These are phyloP conservation scores for Metschnikowia sp. DNA, from an alignment of 805 yeast species.

Conservation along the genomic window DNA sequence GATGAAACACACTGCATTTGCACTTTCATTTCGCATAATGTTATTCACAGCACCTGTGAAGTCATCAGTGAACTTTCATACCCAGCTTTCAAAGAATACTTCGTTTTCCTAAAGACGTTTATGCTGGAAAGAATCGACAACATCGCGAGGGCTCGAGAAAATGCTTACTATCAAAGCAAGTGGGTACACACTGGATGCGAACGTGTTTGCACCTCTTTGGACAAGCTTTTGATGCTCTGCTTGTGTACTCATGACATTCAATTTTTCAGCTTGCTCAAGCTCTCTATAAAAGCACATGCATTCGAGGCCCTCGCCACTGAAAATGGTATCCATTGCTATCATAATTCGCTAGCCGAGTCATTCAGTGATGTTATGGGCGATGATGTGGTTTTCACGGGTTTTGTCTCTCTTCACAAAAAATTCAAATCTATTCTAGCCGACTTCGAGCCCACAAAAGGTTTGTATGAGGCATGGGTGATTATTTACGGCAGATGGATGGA, in stretches of 20 bases:
- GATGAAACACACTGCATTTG: conserved; percentile 8
- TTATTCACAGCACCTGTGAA: conserved; percentile 34
- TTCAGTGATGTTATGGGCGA: conserved; percentile 39
- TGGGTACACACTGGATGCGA: conserved; percentile 16
- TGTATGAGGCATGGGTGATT: conserved; percentile 39
- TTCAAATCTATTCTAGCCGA: conserved; percentile 40
- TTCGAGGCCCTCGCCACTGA: conserved; percentile 14
- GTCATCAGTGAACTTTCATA: conserved; percentile 32
- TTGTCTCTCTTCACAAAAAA: conserved; percentile 70
- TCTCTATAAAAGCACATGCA: conserved; percentile 32
- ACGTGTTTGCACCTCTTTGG: conserved; percentile 39
- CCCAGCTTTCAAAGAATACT: conserved; percentile 33
- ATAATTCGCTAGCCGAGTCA: conserved; percentile 24
- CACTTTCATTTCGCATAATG: conserved; percentile 27
- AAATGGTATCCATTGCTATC: conserved; percentile 9
- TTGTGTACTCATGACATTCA: conserved; percentile 51
- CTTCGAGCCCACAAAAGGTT: conserved; percentile 36
- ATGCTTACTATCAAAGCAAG: conserved; percentile 10
- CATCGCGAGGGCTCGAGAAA: conserved; percentile 10
- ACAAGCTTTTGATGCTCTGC: conserved; percentile 49
- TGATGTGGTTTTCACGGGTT: conserved; percentile 58
- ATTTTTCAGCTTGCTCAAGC: conserved; percentile 45
- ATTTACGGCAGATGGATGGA: conserved; percentile 51
- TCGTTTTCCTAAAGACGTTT: conserved; percentile 34
- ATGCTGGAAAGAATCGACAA: conserved; percentile 25